Percentiles rank a stretch among this genome's conserved stretches.
Conservation (phyloP, 305 asterid species). For the Fraxinus velutina region DNA sequence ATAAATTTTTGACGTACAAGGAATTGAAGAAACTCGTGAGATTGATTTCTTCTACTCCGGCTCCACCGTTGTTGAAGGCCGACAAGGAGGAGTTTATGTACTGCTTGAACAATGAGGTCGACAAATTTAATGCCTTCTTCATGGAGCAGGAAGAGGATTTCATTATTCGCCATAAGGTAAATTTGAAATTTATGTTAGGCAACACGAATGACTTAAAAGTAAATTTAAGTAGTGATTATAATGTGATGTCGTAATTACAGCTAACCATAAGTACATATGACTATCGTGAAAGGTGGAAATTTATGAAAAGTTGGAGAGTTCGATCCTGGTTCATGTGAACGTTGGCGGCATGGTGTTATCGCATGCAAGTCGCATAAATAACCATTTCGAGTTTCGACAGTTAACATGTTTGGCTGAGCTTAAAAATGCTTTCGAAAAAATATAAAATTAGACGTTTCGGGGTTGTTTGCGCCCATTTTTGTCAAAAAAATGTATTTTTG, state of each 20-base stretch:
- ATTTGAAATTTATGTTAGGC: not conserved
- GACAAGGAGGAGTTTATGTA: constrained; percentile 41
- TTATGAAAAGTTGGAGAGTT: not conserved
- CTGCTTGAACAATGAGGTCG: constrained; percentile 75
- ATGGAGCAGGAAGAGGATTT: constrained; percentile 94
- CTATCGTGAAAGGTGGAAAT: not conserved
- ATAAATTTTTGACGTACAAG: constrained; percentile 72
- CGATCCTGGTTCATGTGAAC: not conserved
- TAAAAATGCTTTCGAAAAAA: not conserved
- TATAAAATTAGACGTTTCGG: no score
- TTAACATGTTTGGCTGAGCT: not conserved
- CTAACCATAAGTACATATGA: not conserved
- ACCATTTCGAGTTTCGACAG: not conserved
- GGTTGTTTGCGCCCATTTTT: no score
- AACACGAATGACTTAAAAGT: not conserved
- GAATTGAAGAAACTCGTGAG: constrained; percentile 66
- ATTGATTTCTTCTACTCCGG: constrained; percentile 38
- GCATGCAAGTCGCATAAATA: not conserved
- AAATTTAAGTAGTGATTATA: not conserved
- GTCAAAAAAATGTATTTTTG: no score
- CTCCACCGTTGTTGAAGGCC: constrained; percentile 20
- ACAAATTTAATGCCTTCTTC: constrained; percentile 78
- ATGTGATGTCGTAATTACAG: not conserved
- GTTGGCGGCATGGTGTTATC: not conserved
- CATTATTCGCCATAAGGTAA: constrained; percentile 72